A percentile compares a stretch with the other conserved stretches of the same genome.
phyloP scores from a whole-genome alignment of 345 rosid species.

The Euphorbia pulcherrima region DNA sequence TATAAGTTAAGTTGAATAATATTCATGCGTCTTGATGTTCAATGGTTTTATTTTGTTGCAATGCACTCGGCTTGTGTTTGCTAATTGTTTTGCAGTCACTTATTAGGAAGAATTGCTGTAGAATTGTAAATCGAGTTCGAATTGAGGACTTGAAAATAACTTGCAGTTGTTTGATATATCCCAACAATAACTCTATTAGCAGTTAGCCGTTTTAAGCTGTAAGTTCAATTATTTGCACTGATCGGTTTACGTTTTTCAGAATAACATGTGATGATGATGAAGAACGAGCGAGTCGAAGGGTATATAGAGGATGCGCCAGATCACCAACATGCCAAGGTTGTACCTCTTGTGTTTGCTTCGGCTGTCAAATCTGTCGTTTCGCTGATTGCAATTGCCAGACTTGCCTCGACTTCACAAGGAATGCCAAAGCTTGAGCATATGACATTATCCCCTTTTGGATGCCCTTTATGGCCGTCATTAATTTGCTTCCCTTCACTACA shows the following conservation, averaged over 20 bases:
- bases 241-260: slow-evolving; percentile 34
- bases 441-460: slow-evolving; percentile 5
- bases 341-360: slow-evolving; percentile 95
- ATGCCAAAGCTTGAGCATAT: slow-evolving; percentile 42
- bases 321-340: slow-evolving; percentile 89
- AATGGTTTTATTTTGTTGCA: background rate
- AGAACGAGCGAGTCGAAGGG: slow-evolving; percentile 76
- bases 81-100: background rate
- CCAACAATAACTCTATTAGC: background rate
- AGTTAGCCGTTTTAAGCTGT: background rate
- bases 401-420: slow-evolving; percentile 78
- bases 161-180: background rate
- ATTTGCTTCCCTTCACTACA: background rate
- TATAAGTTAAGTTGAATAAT: background rate
- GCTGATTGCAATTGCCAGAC: slow-evolving; percentile 91
- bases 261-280: slow-evolving; percentile 66
- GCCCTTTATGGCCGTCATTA: slow-evolving; percentile 15
- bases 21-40: background rate
- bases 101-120: background rate
- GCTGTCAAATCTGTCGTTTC: slow-evolving; percentile 85
- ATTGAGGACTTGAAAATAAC: background rate
- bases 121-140: background rate
- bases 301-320: slow-evolving; percentile 75
- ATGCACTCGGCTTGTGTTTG: background rate
- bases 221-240: background rate